Conservation (phyloP, 331 rosid species). For the Malus hybrid region DNA sequence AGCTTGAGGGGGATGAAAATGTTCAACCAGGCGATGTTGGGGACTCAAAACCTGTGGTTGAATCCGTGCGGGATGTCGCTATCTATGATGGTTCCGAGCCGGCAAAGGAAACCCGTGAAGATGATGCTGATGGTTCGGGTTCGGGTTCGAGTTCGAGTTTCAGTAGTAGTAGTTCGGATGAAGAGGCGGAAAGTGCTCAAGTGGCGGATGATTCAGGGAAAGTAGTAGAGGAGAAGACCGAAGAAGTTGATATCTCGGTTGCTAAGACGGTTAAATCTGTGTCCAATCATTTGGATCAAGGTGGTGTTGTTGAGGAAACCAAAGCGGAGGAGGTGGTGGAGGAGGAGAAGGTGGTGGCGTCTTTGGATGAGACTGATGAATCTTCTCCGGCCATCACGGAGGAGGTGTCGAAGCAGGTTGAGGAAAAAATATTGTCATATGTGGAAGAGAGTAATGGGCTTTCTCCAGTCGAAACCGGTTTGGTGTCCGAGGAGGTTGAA, state of each 20-base stretch:
- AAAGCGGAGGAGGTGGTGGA: conserved; percentile 8
- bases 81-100: conserved; percentile 7
- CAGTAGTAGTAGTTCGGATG: conserved; percentile 1
- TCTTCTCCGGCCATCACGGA: conserved; percentile 4
- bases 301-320: neutral
- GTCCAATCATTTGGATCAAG: neutral
- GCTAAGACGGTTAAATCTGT: neutral
- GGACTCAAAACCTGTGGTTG: conserved; percentile 5
- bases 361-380: conserved; percentile 9
- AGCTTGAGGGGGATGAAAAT: conserved; percentile 19
- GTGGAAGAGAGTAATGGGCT: conserved; percentile 18
- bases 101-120: neutral
- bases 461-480: neutral
- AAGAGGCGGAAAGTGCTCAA: conserved; percentile 12
- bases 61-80: conserved; percentile 1
- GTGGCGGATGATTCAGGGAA: conserved; percentile 1
- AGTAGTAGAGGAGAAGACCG: conserved; percentile 4
- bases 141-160: neutral
- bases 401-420: conserved; percentile 9
- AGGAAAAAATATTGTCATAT: neutral
- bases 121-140: conserved; percentile 4
- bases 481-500: conserved; percentile 4
- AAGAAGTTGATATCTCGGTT: conserved; percentile 26
- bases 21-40: conserved; percentile 13
- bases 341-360: neutral